These are phyloP conservation scores for Mycena albidolilacea DNA, from an alignment of 768 basidiomycete genomes.

Conservation along the genomic window DNA sequence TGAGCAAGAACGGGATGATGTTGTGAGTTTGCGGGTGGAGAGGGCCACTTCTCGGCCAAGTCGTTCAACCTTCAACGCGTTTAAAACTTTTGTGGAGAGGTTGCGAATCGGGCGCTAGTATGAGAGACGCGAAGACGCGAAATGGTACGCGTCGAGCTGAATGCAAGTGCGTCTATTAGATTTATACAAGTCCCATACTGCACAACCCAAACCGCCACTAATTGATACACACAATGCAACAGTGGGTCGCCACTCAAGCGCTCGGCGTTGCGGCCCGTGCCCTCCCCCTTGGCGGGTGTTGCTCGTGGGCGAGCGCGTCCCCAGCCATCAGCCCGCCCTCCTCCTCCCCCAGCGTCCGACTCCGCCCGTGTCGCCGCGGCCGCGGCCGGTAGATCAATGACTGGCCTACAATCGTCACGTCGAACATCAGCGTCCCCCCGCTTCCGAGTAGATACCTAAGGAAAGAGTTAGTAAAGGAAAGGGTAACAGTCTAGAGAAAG, in stretches of 20 bases:
- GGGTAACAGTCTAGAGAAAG: neutral
- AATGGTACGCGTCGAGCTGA: neutral
- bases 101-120: too few relatives aligned
- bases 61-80: too few relatives aligned
- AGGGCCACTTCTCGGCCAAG: too few relatives aligned
- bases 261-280: neutral
- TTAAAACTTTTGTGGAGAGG: too few relatives aligned
- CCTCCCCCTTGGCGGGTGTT: neutral
- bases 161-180: slow-evolving; percentile 2
- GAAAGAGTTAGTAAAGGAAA: slow-evolving; percentile 2
- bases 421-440: slow-evolving; percentile 94
- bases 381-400: slow-evolving; percentile 80
- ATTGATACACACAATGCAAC: neutral
- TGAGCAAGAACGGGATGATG: too few relatives aligned
- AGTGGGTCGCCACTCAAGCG: neutral
- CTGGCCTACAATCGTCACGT: slow-evolving; percentile 92
- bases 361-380: slow-evolving; percentile 53
- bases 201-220: neutral
- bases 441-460: slow-evolving; percentile 90
- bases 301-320: slow-evolving; percentile 22
- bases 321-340: slow-evolving; percentile 31
- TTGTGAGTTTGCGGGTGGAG: too few relatives aligned
- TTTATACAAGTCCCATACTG: neutral
- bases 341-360: slow-evolving; percentile 31
- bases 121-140: too few relatives aligned